Base-by-base conservation (phyloP, 306 rosid species). In the Malus fusca region DNA sequence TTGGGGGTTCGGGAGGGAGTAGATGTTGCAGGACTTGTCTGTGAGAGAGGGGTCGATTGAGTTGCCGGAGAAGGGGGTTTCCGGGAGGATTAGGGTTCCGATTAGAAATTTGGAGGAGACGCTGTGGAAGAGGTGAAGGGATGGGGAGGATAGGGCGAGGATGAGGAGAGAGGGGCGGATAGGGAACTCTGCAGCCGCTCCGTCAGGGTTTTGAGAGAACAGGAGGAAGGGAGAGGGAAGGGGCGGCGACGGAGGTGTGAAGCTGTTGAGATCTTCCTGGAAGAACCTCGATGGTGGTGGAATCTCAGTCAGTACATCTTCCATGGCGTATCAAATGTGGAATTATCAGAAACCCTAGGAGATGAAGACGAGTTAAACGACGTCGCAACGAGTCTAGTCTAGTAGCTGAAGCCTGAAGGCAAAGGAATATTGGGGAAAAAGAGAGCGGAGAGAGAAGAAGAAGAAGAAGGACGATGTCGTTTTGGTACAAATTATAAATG, bases 271-370 rank as follows among this genome's bases (percentile, higher is more conserved):
- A 46, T 92, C 98, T 78, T 92, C 97, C 75, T 89, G 87, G 25
- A 85, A 69, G 69, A 95, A 84, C 43, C 97, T 83, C 43, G 98
- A 95, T 11, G 97, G 97, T 15, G 93, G 96, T 26, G 97, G 90
- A 78, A 82, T 81, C 78, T 92, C 97, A 11, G 97, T 92, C 13
- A 92, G 80, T 3, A 92, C 90, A 33, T 92, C 98, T 82, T 92
- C 98, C 98, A 95, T 88, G 17, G 68, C 74, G 58, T 52, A 42
- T 7, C 35, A 33, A 19, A 52, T 19, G 46, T 9, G 2, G 21
- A 31, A 22, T 51, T 14, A 52, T 48, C 79, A 67, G 71, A 72
- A 33, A 75, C 43, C 60, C 51, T 58, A 69, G 23, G 42, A 28
- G 12, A 63, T 2, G 62, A 22, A 21, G 25, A 22, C 25, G 13